Base-by-base conservation (phyloP, 2,329 filamentous ascomycete species). In the Epichloe brachyelytri region DNA sequence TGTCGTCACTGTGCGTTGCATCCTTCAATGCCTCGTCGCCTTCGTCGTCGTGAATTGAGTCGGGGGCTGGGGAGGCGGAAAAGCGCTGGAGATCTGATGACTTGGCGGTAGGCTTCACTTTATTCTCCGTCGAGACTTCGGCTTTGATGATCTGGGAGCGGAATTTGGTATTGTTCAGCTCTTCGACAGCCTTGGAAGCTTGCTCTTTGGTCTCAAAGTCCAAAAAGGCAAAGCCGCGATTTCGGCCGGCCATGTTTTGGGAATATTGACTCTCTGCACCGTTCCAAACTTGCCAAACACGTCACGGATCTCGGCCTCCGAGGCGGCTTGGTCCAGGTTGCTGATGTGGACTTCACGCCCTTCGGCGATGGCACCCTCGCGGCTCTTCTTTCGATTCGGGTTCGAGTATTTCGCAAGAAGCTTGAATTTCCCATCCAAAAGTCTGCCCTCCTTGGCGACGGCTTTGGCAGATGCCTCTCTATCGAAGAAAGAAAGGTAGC, bases 401-500 rank as follows among this genome's bases (percentile, higher is more conserved):
- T 97, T 82, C 0, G 93, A 97, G 57, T 94, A 87, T 67, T 89
- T 89, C 8, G 81, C 86, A 40, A 83, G 68, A 1, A 98, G 74
- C 57, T 77, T 82, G 58, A 83, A 82, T 30, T 79, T 77, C 26
- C 80, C 80, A 22, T 84, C 85, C 0, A 95, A 68, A 20, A 82
- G 64, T 51, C 76, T 82, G 26, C 85, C 85, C 61, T 96, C 77
- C 46, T 95, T 77, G 53, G 79, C 70, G 0, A 83, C 84, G 1
- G 90, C 90, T 46, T 78, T 80, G 39, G 80, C 75, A 0, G 89
- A 87, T 49, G 79, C 78, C n/a, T 76, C 74, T 3, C 77, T 68
- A 34, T 81, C 80, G 46, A 82, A 77, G 64, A 96, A 96, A n/a
- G 94, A 88, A 6, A 96, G 76, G 65, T 98, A 98, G 71, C 90